Percentiles rank a stretch among this genome's conserved stretches.
Evolutionary conservation across 345 rosid species (phyloP).

Genomic region (Sisymbrium irio): DNA sequence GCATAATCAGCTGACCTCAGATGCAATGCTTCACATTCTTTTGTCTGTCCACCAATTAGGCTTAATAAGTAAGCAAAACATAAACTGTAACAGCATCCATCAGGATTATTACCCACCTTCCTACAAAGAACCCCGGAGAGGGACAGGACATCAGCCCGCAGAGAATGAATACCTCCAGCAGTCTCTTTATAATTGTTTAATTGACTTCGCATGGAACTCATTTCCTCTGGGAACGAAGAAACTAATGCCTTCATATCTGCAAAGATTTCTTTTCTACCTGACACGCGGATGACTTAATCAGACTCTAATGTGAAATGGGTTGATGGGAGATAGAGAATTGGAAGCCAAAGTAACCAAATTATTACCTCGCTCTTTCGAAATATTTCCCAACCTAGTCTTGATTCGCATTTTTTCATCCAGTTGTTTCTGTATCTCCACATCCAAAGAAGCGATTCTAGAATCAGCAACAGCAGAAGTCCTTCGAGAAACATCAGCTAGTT

Average conservation of each 20-base stretch:
- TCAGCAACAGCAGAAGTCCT: slow-evolving; percentile 67
- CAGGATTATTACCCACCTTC: slow-evolving; percentile 55
- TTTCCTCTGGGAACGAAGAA: slow-evolving; percentile 87
- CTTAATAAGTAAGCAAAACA: slow-evolving; percentile 16
- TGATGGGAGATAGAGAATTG: background rate
- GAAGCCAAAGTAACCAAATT: slow-evolving; percentile 21
- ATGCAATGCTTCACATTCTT: slow-evolving; percentile 58
- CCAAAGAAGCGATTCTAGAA: slow-evolving; percentile 61
- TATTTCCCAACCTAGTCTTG: slow-evolving; percentile 63
- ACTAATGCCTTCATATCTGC: slow-evolving; percentile 82
- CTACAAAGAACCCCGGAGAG: slow-evolving; percentile 62
- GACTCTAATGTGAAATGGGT: slow-evolving; percentile 16
- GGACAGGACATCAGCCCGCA: slow-evolving; percentile 77
- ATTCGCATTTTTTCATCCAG: slow-evolving; percentile 55
- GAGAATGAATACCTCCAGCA: slow-evolving; percentile 71
- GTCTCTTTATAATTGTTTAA: slow-evolving; percentile 68
- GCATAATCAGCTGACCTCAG: slow-evolving; percentile 55
- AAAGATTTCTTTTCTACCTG: slow-evolving; percentile 89
- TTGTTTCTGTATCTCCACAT: slow-evolving; percentile 62
- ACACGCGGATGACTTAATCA: slow-evolving; percentile 35
- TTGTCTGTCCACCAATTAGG: slow-evolving; percentile 51
- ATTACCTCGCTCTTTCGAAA: slow-evolving; percentile 72
- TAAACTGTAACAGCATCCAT: slow-evolving; percentile 9
- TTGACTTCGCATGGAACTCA: slow-evolving; percentile 80
- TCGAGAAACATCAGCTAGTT: slow-evolving; percentile 67